Percentiles rank a stretch among this genome's conserved stretches.
Conservation (phyloP, 192 early-diverging fungal genomes). For the Radiomyces spectabilis region DNA sequence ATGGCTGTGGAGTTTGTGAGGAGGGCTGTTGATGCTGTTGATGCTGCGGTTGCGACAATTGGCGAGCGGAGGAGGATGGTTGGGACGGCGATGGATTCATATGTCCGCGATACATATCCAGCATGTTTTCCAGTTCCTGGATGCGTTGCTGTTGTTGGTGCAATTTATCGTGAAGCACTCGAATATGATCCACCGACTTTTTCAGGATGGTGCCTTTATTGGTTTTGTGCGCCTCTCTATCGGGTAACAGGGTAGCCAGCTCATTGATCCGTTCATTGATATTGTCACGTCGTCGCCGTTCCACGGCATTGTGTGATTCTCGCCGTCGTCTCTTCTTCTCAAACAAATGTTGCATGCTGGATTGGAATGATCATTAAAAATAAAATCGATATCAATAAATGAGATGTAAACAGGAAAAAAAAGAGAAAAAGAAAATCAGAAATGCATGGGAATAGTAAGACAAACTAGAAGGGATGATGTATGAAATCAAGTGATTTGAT, state of each 20-base stretch:
- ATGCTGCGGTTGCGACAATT: too few species aligned
- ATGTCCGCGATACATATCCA: slow-evolving; percentile 16
- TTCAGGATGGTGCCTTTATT: slow-evolving; percentile 92
- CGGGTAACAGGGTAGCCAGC: slow-evolving; percentile 77
- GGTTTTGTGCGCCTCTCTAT: slow-evolving; percentile 78
- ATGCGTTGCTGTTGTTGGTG: slow-evolving; percentile 17
- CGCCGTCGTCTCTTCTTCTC: slow-evolving; percentile 90
- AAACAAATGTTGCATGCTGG: slow-evolving; percentile 31
- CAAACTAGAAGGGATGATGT: too few species aligned
- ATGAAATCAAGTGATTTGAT: too few species aligned
- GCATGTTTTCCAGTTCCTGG: slow-evolving; percentile 19
- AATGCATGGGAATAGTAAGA: too few species aligned
- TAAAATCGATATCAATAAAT: not conserved
- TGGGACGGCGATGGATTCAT: not conserved
- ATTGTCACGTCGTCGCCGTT: slow-evolving; percentile 90
- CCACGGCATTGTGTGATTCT: slow-evolving; percentile 97
- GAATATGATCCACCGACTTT: slow-evolving; percentile 89
- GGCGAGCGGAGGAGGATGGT: too few species aligned
- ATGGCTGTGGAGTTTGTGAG: not conserved
- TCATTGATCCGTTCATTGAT: slow-evolving; percentile 98
- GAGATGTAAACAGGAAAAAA: slow-evolving; percentile 3
- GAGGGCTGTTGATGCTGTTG: not conserved
- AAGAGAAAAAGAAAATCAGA: not conserved
- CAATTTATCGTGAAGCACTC: slow-evolving; percentile 19
- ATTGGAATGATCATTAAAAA: slow-evolving; percentile 3